These are phyloP conservation scores for Cymodocea nodosa DNA, from an alignment of 116 monocot species.

Conservation along the genomic window DNA sequence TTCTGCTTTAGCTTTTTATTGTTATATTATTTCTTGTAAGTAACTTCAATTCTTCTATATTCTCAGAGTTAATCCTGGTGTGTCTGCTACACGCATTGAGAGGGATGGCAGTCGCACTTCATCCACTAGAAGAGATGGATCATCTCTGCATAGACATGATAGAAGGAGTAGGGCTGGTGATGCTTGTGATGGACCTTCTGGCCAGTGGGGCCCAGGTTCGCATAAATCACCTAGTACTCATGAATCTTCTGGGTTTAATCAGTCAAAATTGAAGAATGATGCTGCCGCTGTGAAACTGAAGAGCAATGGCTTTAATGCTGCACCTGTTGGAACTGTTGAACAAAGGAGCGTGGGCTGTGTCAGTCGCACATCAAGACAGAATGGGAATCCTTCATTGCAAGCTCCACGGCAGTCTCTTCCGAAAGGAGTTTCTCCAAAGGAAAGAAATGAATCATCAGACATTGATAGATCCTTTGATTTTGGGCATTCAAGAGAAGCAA, in stretches of 20 bases:
- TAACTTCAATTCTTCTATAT: slow-evolving; percentile 1
- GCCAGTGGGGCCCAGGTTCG: slow-evolving; percentile 14
- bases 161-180: slow-evolving; percentile 28
- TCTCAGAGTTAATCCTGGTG: slow-evolving; percentile 21
- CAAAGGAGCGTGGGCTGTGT: slow-evolving; percentile 16
- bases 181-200: slow-evolving; percentile 28
- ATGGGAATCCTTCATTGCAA: slow-evolving; percentile 17
- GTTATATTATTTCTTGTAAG: background rate
- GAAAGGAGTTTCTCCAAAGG: slow-evolving; percentile 31
- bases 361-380: slow-evolving; percentile 6
- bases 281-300: slow-evolving; percentile 70
- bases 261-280: slow-evolving; percentile 43
- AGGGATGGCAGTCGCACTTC: slow-evolving; percentile 15
- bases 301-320: slow-evolving; percentile 75
- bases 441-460: slow-evolving; percentile 22
- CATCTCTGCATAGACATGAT: slow-evolving; percentile 18
- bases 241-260: slow-evolving; percentile 23
- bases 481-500: slow-evolving; percentile 29
- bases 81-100: slow-evolving; percentile 18
- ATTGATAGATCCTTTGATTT: slow-evolving; percentile 9
- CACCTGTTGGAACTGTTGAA: slow-evolving; percentile 79
- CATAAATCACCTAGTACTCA: slow-evolving; percentile 31
- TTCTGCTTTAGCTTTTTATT: background rate
- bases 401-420: slow-evolving; percentile 8
- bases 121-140: slow-evolving; percentile 19